Base-by-base conservation (phyloP, 805 yeast genomes). In the Lachancea cidri region DNA sequence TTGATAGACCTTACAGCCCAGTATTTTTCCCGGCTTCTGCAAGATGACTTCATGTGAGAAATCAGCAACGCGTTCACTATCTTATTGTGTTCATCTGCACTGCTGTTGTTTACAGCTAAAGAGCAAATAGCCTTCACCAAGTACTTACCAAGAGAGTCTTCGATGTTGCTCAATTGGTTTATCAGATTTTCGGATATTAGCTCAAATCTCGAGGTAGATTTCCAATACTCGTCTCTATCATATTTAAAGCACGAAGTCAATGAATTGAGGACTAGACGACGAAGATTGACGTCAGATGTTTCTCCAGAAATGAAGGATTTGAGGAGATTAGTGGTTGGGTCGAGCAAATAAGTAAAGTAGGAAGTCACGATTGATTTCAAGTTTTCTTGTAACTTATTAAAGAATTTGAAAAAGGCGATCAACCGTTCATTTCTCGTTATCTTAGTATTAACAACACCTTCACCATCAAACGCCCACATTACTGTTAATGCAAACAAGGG, bases 191-290 rank as follows among this genome's bases (percentile, higher is more conserved):
- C 71, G 13, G 81, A 73, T 18, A 88, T 73, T 38, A 77, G 65
- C 30, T 84, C 94, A 59, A 87, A 93, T 59, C 98, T 77, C 18
- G 87, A 77, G 39, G 82, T 83, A 34, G 87, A 79, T 44, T 84
- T 82, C 99, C 99, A 93, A 67, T 86, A 93, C 55, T 93, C 98
- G 53, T 85, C 95, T 57, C 82, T 86, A 57, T 91, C 97, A 56
- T 80, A 83, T 55, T 81, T 85, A 70, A 93, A 88, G 1, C 96
- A 83, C 1, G 86, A 73, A 0, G 81, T 76, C 48, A 93, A 67
- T 0, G 96, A 80, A 48, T 76, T 80, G 39, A 88, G 67, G 16
- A 89, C 62, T 31, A 86, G 65, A 65, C 96, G 79, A 65, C 87
- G 81, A 52, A 88, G 68, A 47, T 78, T 76, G 35, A 72, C 62